phyloP scores from a whole-genome alignment of 345 rosid species.

The Populus deltoides region DNA sequence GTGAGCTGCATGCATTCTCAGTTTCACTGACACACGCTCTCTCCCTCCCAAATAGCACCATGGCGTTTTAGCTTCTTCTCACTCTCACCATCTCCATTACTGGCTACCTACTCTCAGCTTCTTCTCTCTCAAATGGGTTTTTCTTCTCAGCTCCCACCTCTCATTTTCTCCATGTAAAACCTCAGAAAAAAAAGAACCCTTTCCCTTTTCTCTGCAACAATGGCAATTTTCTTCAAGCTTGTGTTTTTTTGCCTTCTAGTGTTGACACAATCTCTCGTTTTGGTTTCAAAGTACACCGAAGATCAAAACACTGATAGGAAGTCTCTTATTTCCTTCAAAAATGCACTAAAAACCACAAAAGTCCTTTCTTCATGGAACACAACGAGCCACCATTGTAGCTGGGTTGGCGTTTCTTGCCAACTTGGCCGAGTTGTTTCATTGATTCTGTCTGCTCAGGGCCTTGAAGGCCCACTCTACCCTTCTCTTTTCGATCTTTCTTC shows the following conservation, averaged over 20 bases:
- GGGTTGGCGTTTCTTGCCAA: conserved; percentile 74
- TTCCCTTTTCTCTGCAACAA: not conserved
- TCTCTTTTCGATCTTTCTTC: conserved; percentile 52
- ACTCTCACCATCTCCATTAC: not conserved
- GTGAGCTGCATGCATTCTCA: conserved; percentile 46
- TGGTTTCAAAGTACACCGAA: conserved; percentile 13
- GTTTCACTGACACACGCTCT: conserved; percentile 12
- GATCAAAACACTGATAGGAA: conserved; percentile 34
- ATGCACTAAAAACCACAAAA: conserved; percentile 38
- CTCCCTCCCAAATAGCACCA: conserved; percentile 9
- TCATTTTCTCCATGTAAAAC: not conserved
- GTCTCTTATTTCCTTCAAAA: conserved; percentile 48
- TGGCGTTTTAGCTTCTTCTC: conserved; percentile 38
- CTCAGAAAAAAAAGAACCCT: not conserved
- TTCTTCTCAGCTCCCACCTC: not conserved
- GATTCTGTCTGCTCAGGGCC: conserved; percentile 35
- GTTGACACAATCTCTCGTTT: conserved; percentile 7
- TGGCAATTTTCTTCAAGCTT: conserved; percentile 29
- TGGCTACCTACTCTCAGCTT: not conserved
- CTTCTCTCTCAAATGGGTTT: conserved; percentile 6
- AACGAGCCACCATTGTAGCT: conserved; percentile 44
- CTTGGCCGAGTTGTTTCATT: conserved; percentile 49
- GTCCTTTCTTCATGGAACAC: conserved; percentile 63
- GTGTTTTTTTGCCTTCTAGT: conserved; percentile 16
- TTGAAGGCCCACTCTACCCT: conserved; percentile 42